Evolutionary conservation across 75 land plant species (phyloP).

Genomic region (Chamaecyparis obtusa): DNA sequence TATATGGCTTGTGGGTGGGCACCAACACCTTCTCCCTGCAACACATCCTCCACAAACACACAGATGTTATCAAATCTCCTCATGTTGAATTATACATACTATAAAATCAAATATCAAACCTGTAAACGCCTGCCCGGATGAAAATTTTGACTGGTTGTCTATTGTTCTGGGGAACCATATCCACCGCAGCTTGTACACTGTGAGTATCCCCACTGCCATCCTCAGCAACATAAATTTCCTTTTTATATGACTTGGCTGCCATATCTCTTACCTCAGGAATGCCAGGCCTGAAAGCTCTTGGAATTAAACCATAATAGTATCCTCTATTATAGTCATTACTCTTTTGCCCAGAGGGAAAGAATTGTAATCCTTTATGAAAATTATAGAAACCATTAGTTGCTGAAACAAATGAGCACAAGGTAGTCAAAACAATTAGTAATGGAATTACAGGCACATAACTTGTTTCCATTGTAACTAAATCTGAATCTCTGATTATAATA

Average conservation of each 20-base stretch:
- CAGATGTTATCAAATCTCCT: no score
- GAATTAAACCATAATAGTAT: neutral
- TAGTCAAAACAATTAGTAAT: neutral
- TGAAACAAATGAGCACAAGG: neutral
- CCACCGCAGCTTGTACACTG: slow-evolving; percentile 21
- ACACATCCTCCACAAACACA: neutral
- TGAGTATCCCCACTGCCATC: slow-evolving; percentile 21
- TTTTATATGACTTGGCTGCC: neutral
- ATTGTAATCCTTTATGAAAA: neutral
- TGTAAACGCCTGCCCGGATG: slow-evolving; percentile 26
- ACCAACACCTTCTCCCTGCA: slow-evolving; percentile 83
- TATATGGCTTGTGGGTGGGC: slow-evolving; percentile 56
- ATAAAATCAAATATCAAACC: neutral
- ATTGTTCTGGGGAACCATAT: slow-evolving; percentile 15
- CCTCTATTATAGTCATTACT: neutral
- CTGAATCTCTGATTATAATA: neutral
- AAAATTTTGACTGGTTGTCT: slow-evolving; percentile 7
- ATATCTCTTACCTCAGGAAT: neutral
- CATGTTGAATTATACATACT: no score
- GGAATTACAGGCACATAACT: neutral
- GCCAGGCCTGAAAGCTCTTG: neutral
- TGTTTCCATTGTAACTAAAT: neutral
- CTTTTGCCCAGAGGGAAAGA: neutral
- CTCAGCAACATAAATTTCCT: neutral
- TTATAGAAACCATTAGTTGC: neutral